Conservation (phyloP, 2,329 filamentous ascomycete species). For the Emmonsiellopsis sp. region DNA sequence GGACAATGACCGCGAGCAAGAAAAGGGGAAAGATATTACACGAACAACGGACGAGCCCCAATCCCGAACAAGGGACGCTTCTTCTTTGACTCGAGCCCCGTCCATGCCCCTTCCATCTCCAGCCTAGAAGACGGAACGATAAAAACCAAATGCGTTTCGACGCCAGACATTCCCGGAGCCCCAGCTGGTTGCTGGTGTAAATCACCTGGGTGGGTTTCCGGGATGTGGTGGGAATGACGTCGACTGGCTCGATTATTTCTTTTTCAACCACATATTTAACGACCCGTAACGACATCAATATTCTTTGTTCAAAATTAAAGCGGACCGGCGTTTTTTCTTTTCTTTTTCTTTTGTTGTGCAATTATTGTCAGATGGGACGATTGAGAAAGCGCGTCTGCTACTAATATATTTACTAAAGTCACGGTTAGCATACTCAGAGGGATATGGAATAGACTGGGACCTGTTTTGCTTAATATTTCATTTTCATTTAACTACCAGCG, state of each 20-base stretch:
- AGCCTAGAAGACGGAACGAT: background rate
- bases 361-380: background rate
- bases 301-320: slow-evolving; percentile 5
- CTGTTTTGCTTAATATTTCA: slow-evolving; percentile 1
- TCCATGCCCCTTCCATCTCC: background rate
- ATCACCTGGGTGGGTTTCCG: background rate
- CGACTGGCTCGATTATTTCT: slow-evolving; percentile 5
- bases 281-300: slow-evolving; percentile 8
- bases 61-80: background rate
- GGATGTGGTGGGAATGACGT: slow-evolving; percentile 1
- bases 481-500: background rate
- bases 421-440: slow-evolving; percentile 1
- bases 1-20: slow-evolving; percentile 3
- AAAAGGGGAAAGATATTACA: background rate
- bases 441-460: slow-evolving; percentile 2
- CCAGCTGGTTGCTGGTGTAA: background rate
- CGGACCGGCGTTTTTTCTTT: slow-evolving; percentile 7
- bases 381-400: background rate
- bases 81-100: background rate
- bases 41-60: background rate
- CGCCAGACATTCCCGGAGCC: background rate
- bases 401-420: background rate
- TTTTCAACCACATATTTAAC: slow-evolving; percentile 7
- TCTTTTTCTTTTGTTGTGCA: slow-evolving; percentile 1
- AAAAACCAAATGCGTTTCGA: background rate